These are phyloP conservation scores for Linnemannia schmuckeri DNA, from an alignment of 192 early-diverging fungal species.

Conservation along the genomic window DNA sequence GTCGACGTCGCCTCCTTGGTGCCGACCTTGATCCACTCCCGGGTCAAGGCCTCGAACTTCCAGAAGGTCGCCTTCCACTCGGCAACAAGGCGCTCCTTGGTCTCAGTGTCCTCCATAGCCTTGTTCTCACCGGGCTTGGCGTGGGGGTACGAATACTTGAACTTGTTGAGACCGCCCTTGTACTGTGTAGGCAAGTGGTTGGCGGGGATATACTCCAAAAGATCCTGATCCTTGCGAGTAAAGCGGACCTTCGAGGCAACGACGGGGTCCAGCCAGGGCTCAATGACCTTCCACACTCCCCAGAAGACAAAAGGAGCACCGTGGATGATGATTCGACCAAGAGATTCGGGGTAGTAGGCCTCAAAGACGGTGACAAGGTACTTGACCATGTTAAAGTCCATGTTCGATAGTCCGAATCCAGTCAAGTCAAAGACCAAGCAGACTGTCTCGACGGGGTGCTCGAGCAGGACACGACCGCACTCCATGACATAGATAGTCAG, in stretches of 20 bases:
- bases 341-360: constrained; percentile 89
- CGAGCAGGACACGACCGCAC: constrained; percentile 69
- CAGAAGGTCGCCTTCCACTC: constrained; percentile 38
- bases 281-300: constrained; percentile 84
- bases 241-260: constrained; percentile 88
- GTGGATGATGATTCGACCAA: constrained; percentile 84
- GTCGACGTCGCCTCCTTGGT: constrained; percentile 2
- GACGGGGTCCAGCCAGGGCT: constrained; percentile 88
- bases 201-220: constrained; percentile 71
- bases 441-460: constrained; percentile 69
- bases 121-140: constrained; percentile 34
- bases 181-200: constrained; percentile 63
- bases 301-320: constrained; percentile 91
- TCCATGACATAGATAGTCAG: constrained; percentile 80
- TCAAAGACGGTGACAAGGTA: constrained; percentile 83
- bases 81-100: constrained; percentile 26
- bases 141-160: constrained; percentile 60
- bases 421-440: constrained; percentile 48
- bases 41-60: constrained; percentile 59
- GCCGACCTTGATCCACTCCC: constrained; percentile 56
- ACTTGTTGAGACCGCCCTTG: constrained; percentile 69
- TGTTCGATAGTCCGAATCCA: constrained; percentile 35
- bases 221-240: constrained; percentile 67
- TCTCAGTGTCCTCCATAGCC: constrained; percentile 59
- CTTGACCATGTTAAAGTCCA: constrained; percentile 64